A percentile compares a stretch with the other conserved stretches of the same genome.
phyloP scores from a whole-genome alignment of 352 stramenopile species.

The Globisporangium parvum region DNA sequence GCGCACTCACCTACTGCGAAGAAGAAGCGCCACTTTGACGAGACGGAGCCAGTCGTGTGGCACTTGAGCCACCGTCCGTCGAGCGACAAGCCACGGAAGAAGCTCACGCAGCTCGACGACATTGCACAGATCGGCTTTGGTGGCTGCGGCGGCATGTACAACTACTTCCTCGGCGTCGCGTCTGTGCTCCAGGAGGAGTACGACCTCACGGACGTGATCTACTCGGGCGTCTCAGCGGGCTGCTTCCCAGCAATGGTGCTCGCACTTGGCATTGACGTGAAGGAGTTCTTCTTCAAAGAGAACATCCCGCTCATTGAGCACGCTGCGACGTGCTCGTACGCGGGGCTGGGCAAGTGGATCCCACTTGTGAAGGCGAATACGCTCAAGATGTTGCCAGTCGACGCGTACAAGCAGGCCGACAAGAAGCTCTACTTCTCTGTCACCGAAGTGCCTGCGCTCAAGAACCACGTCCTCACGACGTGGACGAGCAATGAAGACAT shows the following conservation, averaged over 20 bases:
- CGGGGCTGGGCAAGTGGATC: conserved; percentile 72
- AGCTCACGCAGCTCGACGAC: conserved; percentile 49
- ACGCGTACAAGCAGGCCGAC: conserved; percentile 56
- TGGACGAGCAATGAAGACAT: conserved; percentile 80
- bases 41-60: conserved; percentile 20
- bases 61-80: conserved; percentile 20
- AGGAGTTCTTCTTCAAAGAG: conserved; percentile 82
- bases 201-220: conserved; percentile 64
- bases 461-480: conserved; percentile 67
- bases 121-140: conserved; percentile 76
- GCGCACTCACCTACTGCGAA: neutral
- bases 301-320: conserved; percentile 72
- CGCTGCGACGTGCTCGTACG: conserved; percentile 45
- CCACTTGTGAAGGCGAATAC: conserved; percentile 64
- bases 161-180: conserved; percentile 78
- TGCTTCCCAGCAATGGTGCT: conserved; percentile 70
- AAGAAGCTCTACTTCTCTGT: conserved; percentile 77
- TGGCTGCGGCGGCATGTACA: conserved; percentile 83
- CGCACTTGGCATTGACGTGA: conserved; percentile 58
- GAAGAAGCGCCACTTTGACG: conserved; percentile 11
- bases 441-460: conserved; percentile 54
- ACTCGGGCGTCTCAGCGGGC: conserved; percentile 68
- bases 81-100: conserved; percentile 22
- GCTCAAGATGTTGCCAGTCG: conserved; percentile 46
- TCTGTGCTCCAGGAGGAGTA: conserved; percentile 75